Base-by-base conservation (phyloP, 257 asterid genomes). In the Ilex asprella region DNA sequence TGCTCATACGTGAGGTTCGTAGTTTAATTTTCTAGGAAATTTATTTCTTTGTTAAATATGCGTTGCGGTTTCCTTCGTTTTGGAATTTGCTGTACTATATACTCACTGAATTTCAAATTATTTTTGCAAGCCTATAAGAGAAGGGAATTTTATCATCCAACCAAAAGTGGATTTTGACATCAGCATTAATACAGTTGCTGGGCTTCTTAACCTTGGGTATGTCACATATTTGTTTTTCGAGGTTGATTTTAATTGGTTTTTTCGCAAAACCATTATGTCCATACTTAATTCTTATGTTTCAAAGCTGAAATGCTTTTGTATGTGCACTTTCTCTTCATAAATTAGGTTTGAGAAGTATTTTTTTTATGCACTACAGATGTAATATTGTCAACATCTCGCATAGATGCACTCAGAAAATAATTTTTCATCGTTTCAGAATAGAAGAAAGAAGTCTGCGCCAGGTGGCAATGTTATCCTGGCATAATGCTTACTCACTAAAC, bases 91-190 rank as follows among this genome's bases (percentile, higher is more conserved):
- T 43, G 39, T 32, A 31, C 16, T 16, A 46, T 13, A 31, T 13
- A 55, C 16, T 67, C 30, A 14, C 66, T 41, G 56, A 29, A 55
- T 56, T 67, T 46, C 57, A 35, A 16, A 27, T 32, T 54, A 56
- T 51, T 63, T 44, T 73, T 15, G 78, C 75, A 71, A 93, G 99
- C 99, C 99, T 72, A 89, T 93, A 62, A 84, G 84, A 77, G 99
- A 92, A 83, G 99, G 97, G 35, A 69, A 85, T 75, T 93, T 82
- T 64, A 87, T 93, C 65, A 87, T 93, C 74, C 99, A 93, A 80
- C 99, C 99, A 39, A 93, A 93, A 76, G 99, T 93, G 76, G 99
- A 93, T 84, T 93, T 93, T 67, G 99, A 93, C 78, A 93, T 93
- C 87, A 85, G 99, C 92, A 93, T 89, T 71, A 83, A 88, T 79